Percentiles rank a stretch among this genome's conserved stretches.
Conservation (phyloP, 352 stramenopile genomes). For the Thalassiosira hispida region DNA sequence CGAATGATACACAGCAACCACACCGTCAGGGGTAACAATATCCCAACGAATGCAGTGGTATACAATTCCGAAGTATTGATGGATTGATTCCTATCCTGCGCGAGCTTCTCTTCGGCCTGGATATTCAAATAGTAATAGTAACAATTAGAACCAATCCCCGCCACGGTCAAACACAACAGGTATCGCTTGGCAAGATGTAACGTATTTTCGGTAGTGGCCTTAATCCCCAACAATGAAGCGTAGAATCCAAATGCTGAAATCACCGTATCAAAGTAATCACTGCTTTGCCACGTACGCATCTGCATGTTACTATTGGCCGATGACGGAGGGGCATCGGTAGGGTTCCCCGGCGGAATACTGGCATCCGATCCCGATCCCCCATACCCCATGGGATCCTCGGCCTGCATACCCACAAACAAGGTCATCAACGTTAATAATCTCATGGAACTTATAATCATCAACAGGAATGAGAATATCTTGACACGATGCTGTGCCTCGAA, state of each 20-base stretch:
- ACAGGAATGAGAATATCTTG: conserved; percentile 76
- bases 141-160: conserved; percentile 63
- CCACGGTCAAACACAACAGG: conserved; percentile 57
- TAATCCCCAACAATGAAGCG: conserved; percentile 71
- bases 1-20: conserved; percentile 76
- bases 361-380: background rate
- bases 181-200: conserved; percentile 63
- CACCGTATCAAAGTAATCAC: conserved; percentile 69
- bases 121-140: conserved; percentile 73
- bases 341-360: conserved; percentile 45
- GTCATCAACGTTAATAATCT: conserved; percentile 71
- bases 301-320: conserved; percentile 1
- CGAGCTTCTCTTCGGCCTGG: conserved; percentile 44
- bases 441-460: conserved; percentile 80
- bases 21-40: conserved; percentile 70
- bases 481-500: conserved; percentile 80
- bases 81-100: conserved; percentile 32
- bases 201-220: conserved; percentile 71
- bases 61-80: conserved; percentile 36
- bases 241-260: conserved; percentile 73
- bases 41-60: conserved; percentile 56
- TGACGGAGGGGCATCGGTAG: conserved; percentile 37
- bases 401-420: conserved; percentile 66
- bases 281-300: conserved; percentile 61
- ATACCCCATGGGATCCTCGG: conserved; percentile 27